phyloP scores from a whole-genome alignment of 139 green algal genomes.

The Yamagishiella unicocca region DNA sequence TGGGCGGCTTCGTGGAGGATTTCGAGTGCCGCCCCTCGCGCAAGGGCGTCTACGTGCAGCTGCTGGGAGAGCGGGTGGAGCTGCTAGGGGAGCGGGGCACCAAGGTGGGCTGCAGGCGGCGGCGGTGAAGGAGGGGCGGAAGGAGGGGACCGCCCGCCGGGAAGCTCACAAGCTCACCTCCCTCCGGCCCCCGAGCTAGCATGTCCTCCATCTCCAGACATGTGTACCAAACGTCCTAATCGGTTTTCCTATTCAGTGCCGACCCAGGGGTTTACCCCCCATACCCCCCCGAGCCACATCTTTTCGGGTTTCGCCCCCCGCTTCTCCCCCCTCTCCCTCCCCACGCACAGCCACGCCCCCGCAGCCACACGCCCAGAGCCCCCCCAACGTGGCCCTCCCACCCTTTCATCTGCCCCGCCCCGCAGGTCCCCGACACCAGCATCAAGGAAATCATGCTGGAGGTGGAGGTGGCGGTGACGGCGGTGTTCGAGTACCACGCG shows the following conservation, averaged over 20 bases:
- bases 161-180: too few relatives aligned
- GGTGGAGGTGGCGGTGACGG: conserved; percentile 57
- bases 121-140: neutral
- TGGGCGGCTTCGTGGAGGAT: conserved; percentile 51
- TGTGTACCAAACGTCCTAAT: too few relatives aligned
- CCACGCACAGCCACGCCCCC: neutral
- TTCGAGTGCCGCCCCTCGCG: conserved; percentile 40
- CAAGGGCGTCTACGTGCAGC: conserved; percentile 69
- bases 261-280: too few relatives aligned
- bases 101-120: conserved; percentile 58
- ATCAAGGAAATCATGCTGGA: conserved; percentile 77
- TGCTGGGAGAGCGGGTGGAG: conserved; percentile 69
- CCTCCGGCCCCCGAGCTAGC: too few relatives aligned
- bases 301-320: too few relatives aligned
- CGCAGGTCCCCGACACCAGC: conserved; percentile 77
- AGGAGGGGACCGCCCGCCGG: too few relatives aligned
- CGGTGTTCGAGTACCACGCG: conserved; percentile 63
- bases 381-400: neutral
- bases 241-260: too few relatives aligned
- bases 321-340: neutral
- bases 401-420: neutral
- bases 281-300: too few relatives aligned
- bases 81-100: conserved; percentile 83
- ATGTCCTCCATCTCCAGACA: too few relatives aligned
- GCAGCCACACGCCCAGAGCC: too few relatives aligned